phyloP scores from a whole-genome alignment of 1,284 basidiomycete genomes.

The Sporisorium reilianum region DNA sequence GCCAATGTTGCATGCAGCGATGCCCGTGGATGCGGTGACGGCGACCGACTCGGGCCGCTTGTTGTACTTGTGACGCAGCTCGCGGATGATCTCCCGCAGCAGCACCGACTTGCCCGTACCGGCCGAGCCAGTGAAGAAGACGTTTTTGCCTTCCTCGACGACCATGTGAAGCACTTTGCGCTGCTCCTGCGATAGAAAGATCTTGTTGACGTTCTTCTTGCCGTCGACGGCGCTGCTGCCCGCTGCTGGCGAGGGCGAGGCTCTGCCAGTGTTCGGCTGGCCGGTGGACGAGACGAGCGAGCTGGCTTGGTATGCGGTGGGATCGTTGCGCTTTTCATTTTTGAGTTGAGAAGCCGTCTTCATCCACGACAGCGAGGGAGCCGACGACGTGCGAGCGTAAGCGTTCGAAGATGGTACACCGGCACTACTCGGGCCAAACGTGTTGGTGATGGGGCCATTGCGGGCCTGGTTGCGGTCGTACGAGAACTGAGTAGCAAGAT shows the following conservation, averaged over 20 bases:
- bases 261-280: slow-evolving; percentile 5
- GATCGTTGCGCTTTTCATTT: slow-evolving; percentile 33
- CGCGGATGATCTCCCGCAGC: slow-evolving; percentile 85
- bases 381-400: slow-evolving; percentile 24
- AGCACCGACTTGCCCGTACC: slow-evolving; percentile 96
- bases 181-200: slow-evolving; percentile 63
- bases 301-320: slow-evolving; percentile 29
- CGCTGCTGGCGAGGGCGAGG: slow-evolving; percentile 6
- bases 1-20: slow-evolving; percentile 91
- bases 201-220: slow-evolving; percentile 49
- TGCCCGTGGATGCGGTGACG: slow-evolving; percentile 89
- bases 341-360: slow-evolving; percentile 45
- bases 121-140: slow-evolving; percentile 97
- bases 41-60: slow-evolving; percentile 76
- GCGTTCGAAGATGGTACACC: slow-evolving; percentile 1
- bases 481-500: slow-evolving; percentile 30
- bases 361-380: slow-evolving; percentile 34
- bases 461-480: slow-evolving; percentile 23
- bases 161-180: slow-evolving; percentile 62
- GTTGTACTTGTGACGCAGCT: slow-evolving; percentile 73
- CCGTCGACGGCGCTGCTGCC: neutral
- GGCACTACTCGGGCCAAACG: neutral
- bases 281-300: slow-evolving; percentile 22
- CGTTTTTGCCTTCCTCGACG: slow-evolving; percentile 72
- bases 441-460: neutral